phyloP scores from a whole-genome alignment of 306 rosid species.

The Castanospermum australe region DNA sequence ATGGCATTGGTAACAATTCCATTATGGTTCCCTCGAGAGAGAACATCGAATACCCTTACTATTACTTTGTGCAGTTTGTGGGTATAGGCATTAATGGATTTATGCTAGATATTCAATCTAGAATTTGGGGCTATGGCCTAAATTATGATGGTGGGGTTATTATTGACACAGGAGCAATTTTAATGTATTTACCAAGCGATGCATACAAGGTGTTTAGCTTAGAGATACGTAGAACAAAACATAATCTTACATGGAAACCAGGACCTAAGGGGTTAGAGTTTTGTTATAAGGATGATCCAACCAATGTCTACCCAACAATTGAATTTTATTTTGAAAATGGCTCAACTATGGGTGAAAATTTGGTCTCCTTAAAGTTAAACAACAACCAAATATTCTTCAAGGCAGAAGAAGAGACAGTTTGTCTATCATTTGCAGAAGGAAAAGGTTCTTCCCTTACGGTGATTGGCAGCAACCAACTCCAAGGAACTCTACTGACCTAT shows the following conservation, averaged over 20 bases:
- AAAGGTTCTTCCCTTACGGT: constrained; percentile 29
- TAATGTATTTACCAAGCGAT: constrained; percentile 35
- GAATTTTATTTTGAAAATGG: constrained; percentile 43
- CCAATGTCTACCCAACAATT: constrained; percentile 30
- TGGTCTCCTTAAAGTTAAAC: constrained; percentile 25
- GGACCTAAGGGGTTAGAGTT: constrained; percentile 30
- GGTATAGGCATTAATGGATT: constrained; percentile 43
- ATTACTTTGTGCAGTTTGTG: constrained; percentile 41
- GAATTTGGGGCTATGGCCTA: constrained; percentile 48
- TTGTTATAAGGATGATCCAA: constrained; percentile 29
- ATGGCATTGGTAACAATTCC: neutral
- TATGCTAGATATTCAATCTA: constrained; percentile 40
- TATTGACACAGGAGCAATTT: constrained; percentile 10
- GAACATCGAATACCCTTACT: constrained; percentile 28
- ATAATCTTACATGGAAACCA: neutral
- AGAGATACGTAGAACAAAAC: constrained; percentile 17
- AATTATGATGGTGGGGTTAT: constrained; percentile 46
- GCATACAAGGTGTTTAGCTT: constrained; percentile 29
- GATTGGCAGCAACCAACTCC: constrained; percentile 36
- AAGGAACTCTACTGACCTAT: constrained; percentile 25
- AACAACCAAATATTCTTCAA: neutral
- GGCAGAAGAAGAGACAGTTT: constrained; percentile 17
- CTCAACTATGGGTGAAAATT: neutral
- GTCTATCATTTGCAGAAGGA: constrained; percentile 29
- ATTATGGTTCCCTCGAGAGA: constrained; percentile 30